Conservation (phyloP, 352 stramenopile genomes). For the Thalassiosira mediterranea region DNA sequence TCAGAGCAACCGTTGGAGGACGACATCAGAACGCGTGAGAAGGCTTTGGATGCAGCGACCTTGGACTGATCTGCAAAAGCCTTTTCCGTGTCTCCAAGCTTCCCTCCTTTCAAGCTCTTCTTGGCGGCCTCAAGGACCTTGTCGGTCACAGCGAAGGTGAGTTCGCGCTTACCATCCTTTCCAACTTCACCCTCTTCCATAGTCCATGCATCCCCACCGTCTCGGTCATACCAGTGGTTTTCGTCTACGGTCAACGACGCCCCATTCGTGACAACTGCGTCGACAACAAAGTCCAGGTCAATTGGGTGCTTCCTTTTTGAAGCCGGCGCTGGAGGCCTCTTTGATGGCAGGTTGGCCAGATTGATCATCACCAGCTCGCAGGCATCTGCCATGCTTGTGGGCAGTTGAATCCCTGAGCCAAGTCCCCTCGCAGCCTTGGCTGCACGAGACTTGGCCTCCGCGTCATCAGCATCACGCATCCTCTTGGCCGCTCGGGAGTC, state of each 20-base stretch:
- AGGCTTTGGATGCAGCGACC: conserved; percentile 69
- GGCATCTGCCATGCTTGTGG: conserved; percentile 72
- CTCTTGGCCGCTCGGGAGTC: conserved; percentile 63
- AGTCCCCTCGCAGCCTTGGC: conserved; percentile 75
- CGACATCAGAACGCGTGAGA: conserved; percentile 65
- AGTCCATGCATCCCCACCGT: conserved; percentile 72
- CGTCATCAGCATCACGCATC: conserved; percentile 77
- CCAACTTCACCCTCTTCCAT: conserved; percentile 44
- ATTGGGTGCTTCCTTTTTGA: conserved; percentile 52
- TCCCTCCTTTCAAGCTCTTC: conserved; percentile 21
- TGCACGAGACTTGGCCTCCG: conserved; percentile 68
- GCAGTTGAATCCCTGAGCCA: conserved; percentile 80
- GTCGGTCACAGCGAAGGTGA: conserved; percentile 37
- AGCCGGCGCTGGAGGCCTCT: conserved; percentile 21
- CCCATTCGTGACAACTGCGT: conserved; percentile 81
- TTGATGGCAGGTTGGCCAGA: conserved; percentile 66
- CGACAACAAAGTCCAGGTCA: conserved; percentile 75
- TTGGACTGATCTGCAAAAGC: conserved; percentile 70
- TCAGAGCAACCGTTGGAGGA: conserved; percentile 47
- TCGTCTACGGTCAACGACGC: conserved; percentile 73
- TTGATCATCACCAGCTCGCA: conserved; percentile 80
- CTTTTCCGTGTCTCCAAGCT: conserved; percentile 44
- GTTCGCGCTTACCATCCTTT: conserved; percentile 16
- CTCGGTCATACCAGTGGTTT: conserved; percentile 78
- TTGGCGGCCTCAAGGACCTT: conserved; percentile 37